These are phyloP conservation scores for Solanum stenotomum DNA, from an alignment of 257 asterid genomes.

Conservation along the genomic window DNA sequence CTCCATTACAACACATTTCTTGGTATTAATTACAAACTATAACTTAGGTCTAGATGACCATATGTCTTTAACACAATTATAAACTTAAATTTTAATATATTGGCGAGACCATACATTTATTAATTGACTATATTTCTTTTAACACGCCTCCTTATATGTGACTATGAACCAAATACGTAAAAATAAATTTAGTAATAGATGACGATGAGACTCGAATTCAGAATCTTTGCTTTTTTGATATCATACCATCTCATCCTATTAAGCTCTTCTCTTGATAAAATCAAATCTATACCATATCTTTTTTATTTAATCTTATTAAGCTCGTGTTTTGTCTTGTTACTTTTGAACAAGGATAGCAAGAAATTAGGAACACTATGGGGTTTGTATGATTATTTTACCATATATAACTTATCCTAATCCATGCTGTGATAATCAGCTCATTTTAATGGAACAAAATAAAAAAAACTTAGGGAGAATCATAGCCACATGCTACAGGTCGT, in stretches of 20 bases:
- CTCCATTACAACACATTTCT: not conserved
- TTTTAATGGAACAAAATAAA: not conserved
- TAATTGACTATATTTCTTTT: not conserved
- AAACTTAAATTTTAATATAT: not conserved
- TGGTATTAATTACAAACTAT: not conserved
- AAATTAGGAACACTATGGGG: not conserved
- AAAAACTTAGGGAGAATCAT: not conserved
- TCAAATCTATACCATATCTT: not conserved
- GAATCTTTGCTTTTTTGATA: accelerated
- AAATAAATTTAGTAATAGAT: not conserved
- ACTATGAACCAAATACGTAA: not conserved
- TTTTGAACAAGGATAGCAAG: not conserved
- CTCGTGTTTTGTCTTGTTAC: not conserved
- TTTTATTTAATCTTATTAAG: not conserved
- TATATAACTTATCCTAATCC: not conserved
- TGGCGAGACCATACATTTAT: not conserved
- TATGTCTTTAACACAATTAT: not conserved
- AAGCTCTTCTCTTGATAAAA: not conserved
- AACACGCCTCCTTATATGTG: not conserved
- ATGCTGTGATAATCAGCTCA: not conserved
- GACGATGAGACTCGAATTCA: not conserved
- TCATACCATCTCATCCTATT: not conserved
- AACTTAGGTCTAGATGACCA: not conserved
- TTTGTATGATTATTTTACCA: not conserved
- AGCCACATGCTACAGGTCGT: constrained; percentile 3